phyloP scores from a whole-genome alignment of 257 asterid species.

The Primulina eburnea region DNA sequence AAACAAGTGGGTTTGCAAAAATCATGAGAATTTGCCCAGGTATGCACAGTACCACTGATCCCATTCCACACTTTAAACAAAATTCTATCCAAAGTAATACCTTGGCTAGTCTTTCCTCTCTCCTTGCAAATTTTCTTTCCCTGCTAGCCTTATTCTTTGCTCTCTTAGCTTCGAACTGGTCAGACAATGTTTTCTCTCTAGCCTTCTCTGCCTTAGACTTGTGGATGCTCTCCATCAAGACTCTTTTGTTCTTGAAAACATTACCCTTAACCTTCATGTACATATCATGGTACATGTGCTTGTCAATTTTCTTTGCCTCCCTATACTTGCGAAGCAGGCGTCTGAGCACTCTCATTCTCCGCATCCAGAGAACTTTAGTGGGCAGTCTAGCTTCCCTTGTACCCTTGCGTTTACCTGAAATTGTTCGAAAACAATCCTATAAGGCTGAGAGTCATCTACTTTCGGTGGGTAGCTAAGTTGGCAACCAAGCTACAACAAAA shows the following conservation, averaged over 20 bases:
- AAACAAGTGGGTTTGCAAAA: no score
- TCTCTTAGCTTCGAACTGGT: slow-evolving; percentile 95
- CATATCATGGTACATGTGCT: slow-evolving; percentile 98
- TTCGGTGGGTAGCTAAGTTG: not conserved
- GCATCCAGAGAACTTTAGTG: slow-evolving; percentile 90
- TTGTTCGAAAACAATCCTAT: not conserved
- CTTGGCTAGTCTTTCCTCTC: slow-evolving; percentile 88
- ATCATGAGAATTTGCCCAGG: no score
- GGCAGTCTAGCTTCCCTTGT: slow-evolving; percentile 97
- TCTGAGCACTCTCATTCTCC: slow-evolving; percentile 91
- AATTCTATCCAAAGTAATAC: slow-evolving; percentile 24
- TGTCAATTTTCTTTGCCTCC: slow-evolving; percentile 90
- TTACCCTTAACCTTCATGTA: slow-evolving; percentile 99
- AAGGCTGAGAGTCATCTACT: not conserved
- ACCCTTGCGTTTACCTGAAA: slow-evolving; percentile 92
- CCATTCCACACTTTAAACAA: no score
- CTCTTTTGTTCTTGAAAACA: slow-evolving; percentile 93
- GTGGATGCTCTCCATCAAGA: slow-evolving; percentile 94
- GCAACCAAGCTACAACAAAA: no score
- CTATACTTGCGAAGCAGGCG: slow-evolving; percentile 90
- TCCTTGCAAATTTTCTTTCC: slow-evolving; percentile 84
- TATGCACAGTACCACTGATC: no score
- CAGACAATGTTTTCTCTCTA: slow-evolving; percentile 85
- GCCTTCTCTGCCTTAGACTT: slow-evolving; percentile 98
- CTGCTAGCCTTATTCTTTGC: slow-evolving; percentile 98